Evolutionary conservation across 352 stramenopile species (phyloP).

Genomic region (Globisporangium mamillatum): DNA sequence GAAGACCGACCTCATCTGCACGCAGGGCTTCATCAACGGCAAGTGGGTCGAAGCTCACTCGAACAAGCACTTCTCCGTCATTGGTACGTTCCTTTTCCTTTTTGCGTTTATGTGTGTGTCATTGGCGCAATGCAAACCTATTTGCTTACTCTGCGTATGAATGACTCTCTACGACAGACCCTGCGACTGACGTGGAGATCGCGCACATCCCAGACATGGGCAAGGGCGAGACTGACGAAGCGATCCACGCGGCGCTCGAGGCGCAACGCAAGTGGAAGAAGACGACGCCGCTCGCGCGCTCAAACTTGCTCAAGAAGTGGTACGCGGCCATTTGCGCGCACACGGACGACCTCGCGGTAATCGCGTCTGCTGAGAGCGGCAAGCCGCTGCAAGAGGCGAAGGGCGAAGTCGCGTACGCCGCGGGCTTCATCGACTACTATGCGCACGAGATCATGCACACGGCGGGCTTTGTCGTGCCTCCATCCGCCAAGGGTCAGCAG

Average conservation of each 20-base stretch:
- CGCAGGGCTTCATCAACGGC: conserved; percentile 74
- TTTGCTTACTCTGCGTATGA: background rate
- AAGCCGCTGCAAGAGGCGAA: conserved; percentile 95
- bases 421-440: conserved; percentile 96
- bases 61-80: conserved; percentile 53
- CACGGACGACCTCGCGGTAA: conserved; percentile 80
- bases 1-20: conserved; percentile 69
- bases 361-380: conserved; percentile 96
- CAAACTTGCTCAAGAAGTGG: conserved; percentile 80
- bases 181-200: conserved; percentile 74
- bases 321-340: conserved; percentile 64
- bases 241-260: conserved; percentile 61
- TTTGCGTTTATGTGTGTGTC: background rate
- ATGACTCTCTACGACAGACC: conserved; percentile 34
- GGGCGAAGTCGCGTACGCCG: conserved; percentile 94
- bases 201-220: conserved; percentile 71
- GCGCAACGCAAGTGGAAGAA: conserved; percentile 76
- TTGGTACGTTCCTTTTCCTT: conserved; percentile 30
- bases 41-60: conserved; percentile 68
- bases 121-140: background rate
- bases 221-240: conserved; percentile 56
- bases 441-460: conserved; percentile 92
- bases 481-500: conserved; percentile 43
- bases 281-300: conserved; percentile 62
- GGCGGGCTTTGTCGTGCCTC: conserved; percentile 78